Evolutionary conservation across 768 basidiomycete genomes (phyloP).

Genomic region (Tricholoma saponaceum): DNA sequence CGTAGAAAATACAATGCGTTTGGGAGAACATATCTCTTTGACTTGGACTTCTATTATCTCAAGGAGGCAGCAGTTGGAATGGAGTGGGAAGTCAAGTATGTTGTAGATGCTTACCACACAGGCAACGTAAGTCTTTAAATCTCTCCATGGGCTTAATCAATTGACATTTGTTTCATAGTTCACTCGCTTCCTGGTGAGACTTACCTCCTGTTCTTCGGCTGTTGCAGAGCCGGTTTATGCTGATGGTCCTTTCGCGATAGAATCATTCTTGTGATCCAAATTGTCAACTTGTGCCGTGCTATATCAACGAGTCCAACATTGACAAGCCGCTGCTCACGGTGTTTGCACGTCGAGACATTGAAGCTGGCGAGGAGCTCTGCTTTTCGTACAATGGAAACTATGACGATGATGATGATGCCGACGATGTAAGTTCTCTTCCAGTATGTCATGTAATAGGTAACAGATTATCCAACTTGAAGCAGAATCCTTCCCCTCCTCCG

Average conservation of each 20-base stretch:
- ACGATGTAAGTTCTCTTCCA: constrained; percentile 25
- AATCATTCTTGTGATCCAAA: constrained; percentile 95
- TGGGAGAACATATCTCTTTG: constrained; percentile 78
- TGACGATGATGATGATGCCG: constrained; percentile 34
- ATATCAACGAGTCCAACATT: constrained; percentile 74
- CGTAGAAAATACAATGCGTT: constrained; percentile 67
- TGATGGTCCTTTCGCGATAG: constrained; percentile 31
- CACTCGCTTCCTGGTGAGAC: constrained; percentile 80
- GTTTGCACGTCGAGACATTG: constrained; percentile 64
- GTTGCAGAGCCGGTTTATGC: background rate
- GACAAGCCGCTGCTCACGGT: constrained; percentile 65
- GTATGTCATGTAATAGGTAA: background rate
- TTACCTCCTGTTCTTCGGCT: background rate
- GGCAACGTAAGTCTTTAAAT: constrained; percentile 59
- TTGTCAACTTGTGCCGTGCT: constrained; percentile 62
- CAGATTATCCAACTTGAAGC: background rate
- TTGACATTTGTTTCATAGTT: constrained; percentile 46
- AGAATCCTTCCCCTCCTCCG: constrained; percentile 2
- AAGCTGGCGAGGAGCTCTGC: constrained; percentile 65
- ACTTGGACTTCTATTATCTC: constrained; percentile 75
- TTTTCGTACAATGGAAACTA: constrained; percentile 65
- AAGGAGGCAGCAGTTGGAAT: constrained; percentile 23
- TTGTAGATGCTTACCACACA: constrained; percentile 85
- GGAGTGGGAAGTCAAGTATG: constrained; percentile 43
- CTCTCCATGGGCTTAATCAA: background rate